These are phyloP conservation scores for Daldinia grandis DNA, from an alignment of 495 filamentous ascomycete species.

Conservation along the genomic window DNA sequence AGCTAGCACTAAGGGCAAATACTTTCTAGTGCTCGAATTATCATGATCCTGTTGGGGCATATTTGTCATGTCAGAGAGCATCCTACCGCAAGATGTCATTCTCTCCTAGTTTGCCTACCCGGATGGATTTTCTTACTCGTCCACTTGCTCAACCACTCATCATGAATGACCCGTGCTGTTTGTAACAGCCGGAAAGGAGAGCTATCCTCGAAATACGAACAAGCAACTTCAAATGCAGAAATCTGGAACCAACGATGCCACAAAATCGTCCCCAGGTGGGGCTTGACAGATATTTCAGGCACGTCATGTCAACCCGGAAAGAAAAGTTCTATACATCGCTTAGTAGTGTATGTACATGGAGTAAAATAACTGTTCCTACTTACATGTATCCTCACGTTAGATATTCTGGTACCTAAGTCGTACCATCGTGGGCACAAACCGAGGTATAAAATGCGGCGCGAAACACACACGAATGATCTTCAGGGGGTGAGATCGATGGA, in stretches of 20 bases:
- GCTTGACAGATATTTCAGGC: neutral
- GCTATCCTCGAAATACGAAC: neutral
- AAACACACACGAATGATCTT: slow-evolving; percentile 22
- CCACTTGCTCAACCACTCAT: neutral
- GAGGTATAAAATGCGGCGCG: slow-evolving; percentile 2
- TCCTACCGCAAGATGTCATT: neutral
- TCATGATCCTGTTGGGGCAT: too few relatives aligned
- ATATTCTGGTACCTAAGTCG: neutral
- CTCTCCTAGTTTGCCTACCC: neutral
- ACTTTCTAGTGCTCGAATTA: neutral
- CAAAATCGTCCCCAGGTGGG: neutral
- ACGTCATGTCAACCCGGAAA: neutral
- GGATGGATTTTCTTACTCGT: neutral
- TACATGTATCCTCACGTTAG: neutral
- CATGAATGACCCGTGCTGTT: neutral
- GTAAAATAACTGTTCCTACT: neutral
- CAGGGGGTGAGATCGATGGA: slow-evolving; percentile 37
- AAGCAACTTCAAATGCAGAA: neutral
- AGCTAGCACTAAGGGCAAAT: neutral
- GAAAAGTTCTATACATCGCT: neutral
- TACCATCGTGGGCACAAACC: neutral
- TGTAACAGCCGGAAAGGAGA: neutral
- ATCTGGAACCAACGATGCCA: neutral
- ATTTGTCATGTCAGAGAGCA: neutral
- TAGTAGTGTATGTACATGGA: neutral